Evolutionary conservation across 176 grass and related monocot genomes (phyloP), one percentile per base, ranked within the genome.

Genomic region (Juncus effusus): DNA sequence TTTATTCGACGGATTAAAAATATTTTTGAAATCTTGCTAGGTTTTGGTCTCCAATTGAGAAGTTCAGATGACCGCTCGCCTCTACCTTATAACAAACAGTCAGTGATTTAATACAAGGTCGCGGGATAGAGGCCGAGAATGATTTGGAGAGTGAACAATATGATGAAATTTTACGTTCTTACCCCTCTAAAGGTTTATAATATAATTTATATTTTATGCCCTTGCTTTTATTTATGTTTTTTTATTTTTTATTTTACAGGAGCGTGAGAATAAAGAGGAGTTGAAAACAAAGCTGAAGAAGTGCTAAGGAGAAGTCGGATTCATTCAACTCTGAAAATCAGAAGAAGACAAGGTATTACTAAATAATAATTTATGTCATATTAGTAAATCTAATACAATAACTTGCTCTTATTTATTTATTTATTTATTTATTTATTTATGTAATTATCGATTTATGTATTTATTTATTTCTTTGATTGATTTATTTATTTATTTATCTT

Each of bases 301-400:
- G 55, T 65, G 40, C 94, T 99, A 83, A 79, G 39, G 88, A 93
- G 80, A 99, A 93, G 49, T 99, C 94, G 14, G 94, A 99, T 89
- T 15, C 93, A 78, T 89, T 99, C 77, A 99, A 90, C 77, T 99
- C 85, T 76, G 94, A 93, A 78, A 87, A 75, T 82, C 73, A 38
- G 88, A 82, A 68, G 85, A 97, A 53, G 94, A 99, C 65, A 93
- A 90, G 89, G 94, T 99, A n/a, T n/a, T n/a, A n/a, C n/a, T n/a
- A n/a, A n/a, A n/a, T n/a, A n/a, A n/a, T n/a, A n/a, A n/a, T n/a
- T 78, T 87, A 40, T 69, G 60, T 50, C 40, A 44, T 44, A 54
- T 78, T 10, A 40, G 13, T 52, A 38, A 49, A 51, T 52, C 38
- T 75, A 42, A 35, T 68, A 60, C n/a, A 59, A 51, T 39, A n/a